These are phyloP conservation scores for Rhodotorula sp. DNA, from an alignment of 1,284 basidiomycete species.

Conservation along the genomic window DNA sequence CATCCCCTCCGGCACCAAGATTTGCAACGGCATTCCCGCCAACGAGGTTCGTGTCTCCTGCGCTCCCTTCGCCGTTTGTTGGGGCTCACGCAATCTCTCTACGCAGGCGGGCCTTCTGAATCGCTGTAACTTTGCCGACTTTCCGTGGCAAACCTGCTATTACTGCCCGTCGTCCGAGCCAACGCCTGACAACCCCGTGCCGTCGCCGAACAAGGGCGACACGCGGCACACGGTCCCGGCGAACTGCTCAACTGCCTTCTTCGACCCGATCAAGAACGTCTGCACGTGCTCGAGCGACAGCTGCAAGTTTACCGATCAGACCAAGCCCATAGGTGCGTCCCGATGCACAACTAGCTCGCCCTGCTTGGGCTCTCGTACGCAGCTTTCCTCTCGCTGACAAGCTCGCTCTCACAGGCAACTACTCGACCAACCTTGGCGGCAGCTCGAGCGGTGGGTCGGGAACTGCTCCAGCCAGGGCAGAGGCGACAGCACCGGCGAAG, in stretches of 20 bases:
- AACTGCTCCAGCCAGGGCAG: neutral
- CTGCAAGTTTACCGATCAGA: constrained; percentile 64
- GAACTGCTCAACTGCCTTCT: constrained; percentile 67
- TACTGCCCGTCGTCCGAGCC: constrained; percentile 65
- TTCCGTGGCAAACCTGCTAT: constrained; percentile 75
- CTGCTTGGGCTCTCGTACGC: neutral
- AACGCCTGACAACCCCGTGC: constrained; percentile 62
- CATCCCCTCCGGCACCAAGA: constrained; percentile 55
- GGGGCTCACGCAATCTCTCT: too few species aligned
- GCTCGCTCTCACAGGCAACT: constrained; percentile 14
- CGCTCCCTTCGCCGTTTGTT: neutral
- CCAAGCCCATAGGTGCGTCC: constrained; percentile 59
- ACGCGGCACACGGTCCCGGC: constrained; percentile 54
- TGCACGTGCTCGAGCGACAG: constrained; percentile 61
- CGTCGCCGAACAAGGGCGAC: constrained; percentile 55
- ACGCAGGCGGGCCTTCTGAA: constrained; percentile 54
- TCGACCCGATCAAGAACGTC: constrained; percentile 63
- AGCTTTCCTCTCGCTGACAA: neutral
- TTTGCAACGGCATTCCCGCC: constrained; percentile 70
- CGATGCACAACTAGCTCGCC: neutral
- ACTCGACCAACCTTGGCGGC: constrained; percentile 27
- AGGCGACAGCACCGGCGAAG: constrained; percentile 12
- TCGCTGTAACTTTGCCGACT: constrained; percentile 66
- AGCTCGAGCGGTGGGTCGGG: neutral
- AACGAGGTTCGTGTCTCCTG: constrained; percentile 55